Conservation (phyloP, 2,329 filamentous ascomycete genomes). For the Calonectria leucothoes region DNA sequence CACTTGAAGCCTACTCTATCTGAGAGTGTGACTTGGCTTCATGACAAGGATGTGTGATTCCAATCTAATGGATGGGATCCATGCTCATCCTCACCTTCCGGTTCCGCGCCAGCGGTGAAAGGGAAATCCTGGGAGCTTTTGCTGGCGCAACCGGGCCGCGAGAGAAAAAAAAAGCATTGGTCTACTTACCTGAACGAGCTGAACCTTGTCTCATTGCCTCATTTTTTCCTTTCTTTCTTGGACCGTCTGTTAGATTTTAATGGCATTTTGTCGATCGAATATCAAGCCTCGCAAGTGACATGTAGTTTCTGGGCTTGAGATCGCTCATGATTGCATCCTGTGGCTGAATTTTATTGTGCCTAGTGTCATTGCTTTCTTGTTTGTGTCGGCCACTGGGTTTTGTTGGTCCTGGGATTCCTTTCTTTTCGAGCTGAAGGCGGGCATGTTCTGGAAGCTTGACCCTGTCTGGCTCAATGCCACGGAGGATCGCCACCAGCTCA, state of each 20-base stretch:
- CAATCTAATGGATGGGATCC: conserved; percentile 19
- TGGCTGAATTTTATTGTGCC: background rate
- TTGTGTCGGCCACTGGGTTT: background rate
- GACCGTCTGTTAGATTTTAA: background rate
- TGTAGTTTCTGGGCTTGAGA: background rate
- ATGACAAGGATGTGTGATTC: conserved; percentile 7
- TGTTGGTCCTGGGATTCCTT: background rate
- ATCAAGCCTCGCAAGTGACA: background rate
- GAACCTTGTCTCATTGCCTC: background rate
- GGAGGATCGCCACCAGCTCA: background rate
- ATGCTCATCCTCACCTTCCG: conserved; percentile 10
- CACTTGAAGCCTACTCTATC: background rate
- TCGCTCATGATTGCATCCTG: background rate
- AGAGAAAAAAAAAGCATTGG: background rate
- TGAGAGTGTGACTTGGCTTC: background rate
- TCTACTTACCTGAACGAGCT: background rate
- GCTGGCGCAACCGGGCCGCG: background rate
- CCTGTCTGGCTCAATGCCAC: background rate
- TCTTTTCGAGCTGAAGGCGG: background rate
- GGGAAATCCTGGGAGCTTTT: conserved; percentile 8
- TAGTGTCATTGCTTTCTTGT: background rate
- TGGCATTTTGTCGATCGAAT: no score
- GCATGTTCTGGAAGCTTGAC: conserved; percentile 8
- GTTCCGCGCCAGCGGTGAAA: conserved; percentile 16
- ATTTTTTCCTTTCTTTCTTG: background rate